phyloP scores from a whole-genome alignment of 202 grass and related monocot species.

The Eragrostis tef region DNA sequence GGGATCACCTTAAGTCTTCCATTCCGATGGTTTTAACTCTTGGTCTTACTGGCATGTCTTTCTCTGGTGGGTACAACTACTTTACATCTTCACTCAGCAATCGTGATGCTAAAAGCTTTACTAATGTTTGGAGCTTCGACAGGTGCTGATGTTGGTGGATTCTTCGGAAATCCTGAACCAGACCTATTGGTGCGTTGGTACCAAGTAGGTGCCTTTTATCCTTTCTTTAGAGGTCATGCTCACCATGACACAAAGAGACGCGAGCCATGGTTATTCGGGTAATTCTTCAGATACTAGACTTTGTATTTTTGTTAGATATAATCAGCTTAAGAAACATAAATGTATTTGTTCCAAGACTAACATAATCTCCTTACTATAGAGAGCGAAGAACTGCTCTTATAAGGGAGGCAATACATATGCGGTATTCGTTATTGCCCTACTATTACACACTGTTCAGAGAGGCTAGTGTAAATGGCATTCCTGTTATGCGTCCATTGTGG shows the following conservation, averaged over 20 bases:
- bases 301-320: slow-evolving; percentile 33
- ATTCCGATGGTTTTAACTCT: slow-evolving; percentile 94
- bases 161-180: slow-evolving; percentile 94
- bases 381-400: slow-evolving; percentile 80
- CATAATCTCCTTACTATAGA: slow-evolving; percentile 49
- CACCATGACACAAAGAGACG: slow-evolving; percentile 97
- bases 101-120: slow-evolving; percentile 26
- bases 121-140: slow-evolving; percentile 47
- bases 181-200: slow-evolving; percentile 93
- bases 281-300: slow-evolving; percentile 47
- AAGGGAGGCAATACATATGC: slow-evolving; percentile 83
- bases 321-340: slow-evolving; percentile 20
- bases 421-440: slow-evolving; percentile 90
- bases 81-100: slow-evolving; percentile 22
- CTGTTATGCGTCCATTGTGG: slow-evolving; percentile 92
- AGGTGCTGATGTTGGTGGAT: slow-evolving; percentile 96
- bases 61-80: slow-evolving; percentile 69
- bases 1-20: slow-evolving; percentile 91
- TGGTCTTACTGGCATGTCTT: slow-evolving; percentile 90
- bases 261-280: slow-evolving; percentile 98
- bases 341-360: slow-evolving; percentile 28
- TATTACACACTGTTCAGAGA: slow-evolving; percentile 97
- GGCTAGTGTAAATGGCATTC: slow-evolving; percentile 79
- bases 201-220: slow-evolving; percentile 94
- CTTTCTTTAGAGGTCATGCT: slow-evolving; percentile 94